Base-by-base conservation (phyloP, 805 yeast species). In the Metschnikowia lunata region DNA sequence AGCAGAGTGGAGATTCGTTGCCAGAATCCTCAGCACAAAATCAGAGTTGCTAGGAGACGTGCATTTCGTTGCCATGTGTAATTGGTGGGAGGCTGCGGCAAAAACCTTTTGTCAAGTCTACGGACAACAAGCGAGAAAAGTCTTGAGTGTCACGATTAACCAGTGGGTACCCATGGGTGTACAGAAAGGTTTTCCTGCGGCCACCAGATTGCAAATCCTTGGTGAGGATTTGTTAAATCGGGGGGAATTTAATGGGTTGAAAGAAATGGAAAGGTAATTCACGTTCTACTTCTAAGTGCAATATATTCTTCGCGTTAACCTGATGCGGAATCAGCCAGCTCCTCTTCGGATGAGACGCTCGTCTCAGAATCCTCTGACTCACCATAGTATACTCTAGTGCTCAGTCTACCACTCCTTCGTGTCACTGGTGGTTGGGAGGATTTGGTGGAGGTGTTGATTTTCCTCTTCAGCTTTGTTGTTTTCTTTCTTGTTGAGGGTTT, bases 41-140 rank as follows among this genome's bases (percentile, higher is more conserved):
- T 30, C 57, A 3, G 66, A 67, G 0, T 60, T 76, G 11, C 57
- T 89, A 10, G 69, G 79, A 0, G 83, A 87, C 51, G 76, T 84
- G 1, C 96, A 90, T 60, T 90, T 74, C 58, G 71, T 80, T 0
- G 77, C 84, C 1, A 74, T 82, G 4, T 83, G 88, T 2, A 78
- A 85, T 30, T 90, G 97, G 97, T 88, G 97, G 96, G 98, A 93
- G 52, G 80, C 89, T 6, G 73, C 84, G 39, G 90, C 86, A 0
- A 49, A 54, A 8, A 71, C 79, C 34, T 78, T 91, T 44, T 42
- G 73, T 7, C 57, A 58, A 8, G 74, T 72, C 1, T 91, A 81
- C 61, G 89, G 90, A 0, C 62, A 50, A 5, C 98, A 91, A 66
- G 93, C 79, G 3, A 43, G 36, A 6, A 93, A 93, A 60, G 43